Base-by-base conservation (phyloP, 257 asterid genomes). In the Ophiorrhiza pumila region DNA sequence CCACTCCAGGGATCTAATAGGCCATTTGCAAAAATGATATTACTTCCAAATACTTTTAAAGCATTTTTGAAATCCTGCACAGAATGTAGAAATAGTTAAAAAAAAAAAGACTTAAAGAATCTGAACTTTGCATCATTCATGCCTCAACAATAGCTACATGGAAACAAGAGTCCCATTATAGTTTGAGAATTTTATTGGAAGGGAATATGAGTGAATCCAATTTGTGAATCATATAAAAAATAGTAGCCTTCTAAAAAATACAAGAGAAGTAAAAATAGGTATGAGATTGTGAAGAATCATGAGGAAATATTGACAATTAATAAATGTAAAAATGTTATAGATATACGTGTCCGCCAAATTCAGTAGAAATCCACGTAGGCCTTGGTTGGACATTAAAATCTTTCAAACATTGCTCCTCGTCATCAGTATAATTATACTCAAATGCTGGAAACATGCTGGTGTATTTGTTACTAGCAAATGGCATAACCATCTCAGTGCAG, bases 401-500 rank as follows among this genome's bases (percentile, higher is more conserved):
- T 75, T 84, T 80, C 83, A 79, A 75, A 74, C 98, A 93, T 73
- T 77, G 80, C 61, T 85, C 85, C 74, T 80, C 90, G 62, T 83
- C 82, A 35, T 75, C 71, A 34, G 84, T 71, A 72, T 84, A 84
- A 76, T 90, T 78, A 76, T 81, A 90, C 20, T 77, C 80, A 49
- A 62, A 89, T 17, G 88, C 82, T 45, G 93, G 96, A 80, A 90
- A 94, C 98, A 94, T 90, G 86, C 96, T 89, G 68, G 63, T 69
- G 7, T 73, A 66, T 75, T 47, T 85, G 85, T 90, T 87, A 75
- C 84, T 88, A 27, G 96, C 76, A 45, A 74, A 31, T 43, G 98
- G 98, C 98, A 94, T 94, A 59, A 90, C 85, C 98, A 94, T 94
- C 84, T 91, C 98, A 53, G 96, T 88, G 82, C 97, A 94, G 41